Evolutionary conservation across 164 flowering plant genomes (phyloP).

Genomic region (Houttuynia cordata): DNA sequence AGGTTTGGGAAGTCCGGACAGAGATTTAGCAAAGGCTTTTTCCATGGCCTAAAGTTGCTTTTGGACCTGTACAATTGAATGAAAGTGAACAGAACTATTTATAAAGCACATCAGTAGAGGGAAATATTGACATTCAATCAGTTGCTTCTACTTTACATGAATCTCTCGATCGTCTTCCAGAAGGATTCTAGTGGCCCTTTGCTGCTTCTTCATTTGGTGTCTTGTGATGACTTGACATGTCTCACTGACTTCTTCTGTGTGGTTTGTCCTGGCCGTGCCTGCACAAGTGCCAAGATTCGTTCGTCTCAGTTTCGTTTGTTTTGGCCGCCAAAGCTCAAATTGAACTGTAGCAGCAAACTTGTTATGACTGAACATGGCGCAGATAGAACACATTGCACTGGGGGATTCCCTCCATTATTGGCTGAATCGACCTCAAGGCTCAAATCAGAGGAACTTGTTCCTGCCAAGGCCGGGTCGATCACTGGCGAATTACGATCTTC

Average conservation of each 20-base stretch:
- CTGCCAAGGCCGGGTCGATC: no score
- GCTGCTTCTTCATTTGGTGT: neutral
- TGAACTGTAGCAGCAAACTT: neutral
- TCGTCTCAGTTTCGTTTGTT: neutral
- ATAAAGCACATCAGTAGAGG: no score
- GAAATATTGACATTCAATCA: no score
- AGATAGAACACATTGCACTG: neutral
- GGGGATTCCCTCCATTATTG: neutral
- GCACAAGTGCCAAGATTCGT: neutral
- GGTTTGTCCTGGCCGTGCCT: neutral
- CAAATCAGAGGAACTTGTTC: no score
- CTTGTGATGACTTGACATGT: neutral
- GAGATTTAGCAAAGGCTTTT: no score
- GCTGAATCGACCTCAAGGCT: no score
- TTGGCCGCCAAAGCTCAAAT: neutral
- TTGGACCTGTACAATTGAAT: no score
- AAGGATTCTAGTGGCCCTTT: neutral
- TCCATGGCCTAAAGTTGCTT: no score
- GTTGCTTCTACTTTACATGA: no score
- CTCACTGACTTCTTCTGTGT: neutral
- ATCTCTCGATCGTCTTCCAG: neutral
- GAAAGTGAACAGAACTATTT: no score
- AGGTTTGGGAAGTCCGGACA: no score
- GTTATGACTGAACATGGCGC: neutral
- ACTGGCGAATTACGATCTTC: no score